Percentiles rank a stretch among this genome's conserved stretches.
phyloP scores from a whole-genome alignment of 495 filamentous ascomycete genomes.

The Penicillium cataractarum region DNA sequence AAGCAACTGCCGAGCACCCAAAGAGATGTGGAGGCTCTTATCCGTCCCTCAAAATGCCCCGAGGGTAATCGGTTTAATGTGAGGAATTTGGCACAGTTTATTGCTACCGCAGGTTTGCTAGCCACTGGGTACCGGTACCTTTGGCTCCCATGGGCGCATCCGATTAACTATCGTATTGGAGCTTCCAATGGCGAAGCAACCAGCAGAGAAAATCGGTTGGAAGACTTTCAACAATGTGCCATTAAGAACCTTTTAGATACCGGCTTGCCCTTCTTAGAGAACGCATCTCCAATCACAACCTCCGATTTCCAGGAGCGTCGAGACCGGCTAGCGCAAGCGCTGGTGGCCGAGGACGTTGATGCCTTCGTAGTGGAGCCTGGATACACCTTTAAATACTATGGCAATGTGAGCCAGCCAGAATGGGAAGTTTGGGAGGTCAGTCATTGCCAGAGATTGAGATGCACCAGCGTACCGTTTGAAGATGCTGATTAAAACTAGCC shows the following conservation, averaged over 20 bases:
- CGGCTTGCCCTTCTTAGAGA: slow-evolving; percentile 49
- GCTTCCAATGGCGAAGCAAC: not conserved
- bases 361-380: slow-evolving; percentile 59
- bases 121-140: slow-evolving; percentile 12
- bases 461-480: not conserved
- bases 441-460: not conserved
- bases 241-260: slow-evolving; percentile 44
- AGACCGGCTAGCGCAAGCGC: slow-evolving; percentile 49
- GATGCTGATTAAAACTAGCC: slow-evolving; percentile 32
- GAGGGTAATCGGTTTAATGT: slow-evolving; percentile 6
- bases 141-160: not conserved
- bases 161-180: not conserved
- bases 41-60: not conserved
- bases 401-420: slow-evolving; percentile 55
- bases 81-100: slow-evolving; percentile 1
- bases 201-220: not conserved
- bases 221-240: slow-evolving; percentile 47
- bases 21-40: not conserved
- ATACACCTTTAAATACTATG: slow-evolving; percentile 62
- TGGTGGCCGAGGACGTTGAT: slow-evolving; percentile 46
- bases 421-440: slow-evolving; percentile 60
- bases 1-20: slow-evolving; percentile 4
- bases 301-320: slow-evolving; percentile 50
- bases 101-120: slow-evolving; percentile 2
- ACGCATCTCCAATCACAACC: slow-evolving; percentile 40